Conservation (phyloP, 177 flowering plant species). For the Vitis hybrid region DNA sequence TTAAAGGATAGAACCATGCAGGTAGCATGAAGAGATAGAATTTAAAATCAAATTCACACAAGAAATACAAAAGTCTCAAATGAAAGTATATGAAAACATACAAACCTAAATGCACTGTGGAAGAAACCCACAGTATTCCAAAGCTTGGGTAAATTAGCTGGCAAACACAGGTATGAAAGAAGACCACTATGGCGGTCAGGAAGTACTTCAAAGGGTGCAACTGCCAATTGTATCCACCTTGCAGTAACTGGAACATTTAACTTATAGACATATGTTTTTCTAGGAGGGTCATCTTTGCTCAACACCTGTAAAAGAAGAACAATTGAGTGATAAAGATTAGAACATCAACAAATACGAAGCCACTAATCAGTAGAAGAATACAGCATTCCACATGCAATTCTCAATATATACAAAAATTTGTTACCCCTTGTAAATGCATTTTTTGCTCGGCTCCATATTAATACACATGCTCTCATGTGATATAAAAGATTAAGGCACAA, state of each 20-base stretch:
- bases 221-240: conserved; percentile 78
- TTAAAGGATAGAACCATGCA: not conserved
- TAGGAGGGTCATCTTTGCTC: conserved; percentile 88
- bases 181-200: conserved; percentile 62
- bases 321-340: not conserved
- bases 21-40: not conserved
- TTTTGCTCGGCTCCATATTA: too few species aligned
- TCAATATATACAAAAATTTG: too few species aligned
- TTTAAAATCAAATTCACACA: conserved; percentile 1
- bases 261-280: conserved; percentile 82
- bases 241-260: conserved; percentile 79
- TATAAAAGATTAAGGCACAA: too few species aligned
- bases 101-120: conserved; percentile 82
- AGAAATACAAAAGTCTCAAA: not conserved
- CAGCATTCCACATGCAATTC: too few species aligned
- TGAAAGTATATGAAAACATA: not conserved
- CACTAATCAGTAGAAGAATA: too few species aligned
- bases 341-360: not conserved
- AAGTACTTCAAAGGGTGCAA: conserved; percentile 86
- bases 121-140: conserved; percentile 79
- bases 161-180: conserved; percentile 78
- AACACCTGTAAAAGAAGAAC: conserved; percentile 51
- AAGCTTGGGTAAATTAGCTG: conserved; percentile 54
- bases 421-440: too few species aligned
- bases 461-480: too few species aligned